Conservation (phyloP, 805 yeast species). For the Kodamaea restingae region DNA sequence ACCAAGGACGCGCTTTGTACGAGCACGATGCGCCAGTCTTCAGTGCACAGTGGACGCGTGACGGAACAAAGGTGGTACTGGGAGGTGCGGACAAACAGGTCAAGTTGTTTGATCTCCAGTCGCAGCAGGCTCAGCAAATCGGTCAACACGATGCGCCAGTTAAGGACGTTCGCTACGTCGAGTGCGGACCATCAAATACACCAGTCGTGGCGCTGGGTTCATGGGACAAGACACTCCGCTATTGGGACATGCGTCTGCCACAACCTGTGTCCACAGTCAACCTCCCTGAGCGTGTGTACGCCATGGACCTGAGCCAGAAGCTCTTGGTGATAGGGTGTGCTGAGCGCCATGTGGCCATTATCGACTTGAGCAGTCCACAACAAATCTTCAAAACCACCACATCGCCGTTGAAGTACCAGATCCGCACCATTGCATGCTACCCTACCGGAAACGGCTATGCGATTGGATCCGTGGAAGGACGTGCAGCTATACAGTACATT, state of each 20-base stretch:
- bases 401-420: conserved; percentile 88
- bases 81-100: conserved; percentile 93
- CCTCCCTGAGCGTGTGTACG: conserved; percentile 86
- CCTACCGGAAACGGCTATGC: conserved; percentile 94
- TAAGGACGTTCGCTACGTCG: conserved; percentile 66
- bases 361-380: conserved; percentile 81
- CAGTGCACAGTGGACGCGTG: conserved; percentile 74
- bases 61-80: conserved; percentile 82
- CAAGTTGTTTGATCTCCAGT: conserved; percentile 72
- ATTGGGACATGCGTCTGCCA: conserved; percentile 90
- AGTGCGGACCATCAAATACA: conserved; percentile 79
- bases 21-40: conserved; percentile 90
- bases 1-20: conserved; percentile 84
- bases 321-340: conserved; percentile 92
- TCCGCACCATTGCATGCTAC: conserved; percentile 76
- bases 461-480: conserved; percentile 88
- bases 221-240: conserved; percentile 92
- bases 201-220: conserved; percentile 87
- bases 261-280: conserved; percentile 76
- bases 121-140: conserved; percentile 78
- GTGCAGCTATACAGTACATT: conserved; percentile 91
- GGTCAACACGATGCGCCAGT: conserved; percentile 87
- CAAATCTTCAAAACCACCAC: conserved; percentile 66
- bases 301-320: conserved; percentile 80
- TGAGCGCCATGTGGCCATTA: conserved; percentile 71